A percentile compares a stretch with the other conserved stretches of the same genome.
Evolutionary conservation across 495 filamentous ascomycete species (phyloP).

Genomic region (Penicillium ochrochloron): DNA sequence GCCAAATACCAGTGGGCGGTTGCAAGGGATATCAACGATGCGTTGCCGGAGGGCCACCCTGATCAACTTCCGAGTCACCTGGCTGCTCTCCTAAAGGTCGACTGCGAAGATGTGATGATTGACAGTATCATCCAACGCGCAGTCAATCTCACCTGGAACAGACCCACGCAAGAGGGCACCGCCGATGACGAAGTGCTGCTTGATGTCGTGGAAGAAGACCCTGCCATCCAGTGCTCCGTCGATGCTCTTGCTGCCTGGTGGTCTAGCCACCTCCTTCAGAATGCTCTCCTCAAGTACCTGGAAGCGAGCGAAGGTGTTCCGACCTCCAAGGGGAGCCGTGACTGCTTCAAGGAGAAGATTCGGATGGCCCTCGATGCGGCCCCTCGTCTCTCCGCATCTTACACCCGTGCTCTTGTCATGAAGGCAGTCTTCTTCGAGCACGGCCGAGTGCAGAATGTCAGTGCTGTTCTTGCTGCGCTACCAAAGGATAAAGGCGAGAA

Average conservation of each 20-base stretch:
- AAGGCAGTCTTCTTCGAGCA: conserved; percentile 52
- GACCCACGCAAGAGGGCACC: conserved; percentile 67
- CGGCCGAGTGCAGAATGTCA: conserved; percentile 51
- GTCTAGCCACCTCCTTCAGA: conserved; percentile 76
- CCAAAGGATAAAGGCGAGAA: conserved; percentile 46
- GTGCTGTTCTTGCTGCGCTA: conserved; percentile 53
- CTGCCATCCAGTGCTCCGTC: conserved; percentile 82
- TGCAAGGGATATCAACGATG: conserved; percentile 67
- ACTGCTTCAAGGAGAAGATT: conserved; percentile 60
- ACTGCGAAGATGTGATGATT: conserved; percentile 79
- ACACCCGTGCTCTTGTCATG: conserved; percentile 79
- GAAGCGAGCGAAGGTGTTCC: conserved; percentile 52
- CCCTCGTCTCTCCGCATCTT: conserved; percentile 76
- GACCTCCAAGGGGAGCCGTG: conserved; percentile 44
- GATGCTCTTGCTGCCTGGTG: conserved; percentile 93
- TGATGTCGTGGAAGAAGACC: conserved; percentile 84
- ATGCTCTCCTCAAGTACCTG: conserved; percentile 65
- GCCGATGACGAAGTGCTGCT: conserved; percentile 69
- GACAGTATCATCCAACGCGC: conserved; percentile 80
- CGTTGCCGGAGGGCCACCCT: conserved; percentile 58
- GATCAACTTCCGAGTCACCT: conserved; percentile 80
- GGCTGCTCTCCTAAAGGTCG: conserved; percentile 69
- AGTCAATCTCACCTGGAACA: conserved; percentile 90
- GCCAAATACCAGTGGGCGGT: conserved; percentile 81
- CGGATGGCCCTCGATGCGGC: conserved; percentile 73